Evolutionary conservation across 2,329 filamentous ascomycete species (phyloP).

Genomic region (Harringtonia aguacate): DNA sequence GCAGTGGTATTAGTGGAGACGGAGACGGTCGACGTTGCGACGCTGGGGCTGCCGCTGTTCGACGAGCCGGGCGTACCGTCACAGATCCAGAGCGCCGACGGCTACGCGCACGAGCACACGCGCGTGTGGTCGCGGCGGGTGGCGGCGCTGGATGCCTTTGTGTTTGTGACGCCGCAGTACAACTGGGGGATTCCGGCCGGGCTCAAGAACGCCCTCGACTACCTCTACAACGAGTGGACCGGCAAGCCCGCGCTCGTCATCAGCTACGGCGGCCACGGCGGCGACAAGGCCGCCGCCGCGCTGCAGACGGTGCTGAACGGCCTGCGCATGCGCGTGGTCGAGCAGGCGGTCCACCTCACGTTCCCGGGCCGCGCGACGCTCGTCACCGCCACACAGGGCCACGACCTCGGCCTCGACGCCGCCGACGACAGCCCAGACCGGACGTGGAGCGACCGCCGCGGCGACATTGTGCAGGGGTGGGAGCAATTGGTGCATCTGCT

Average conservation of each 20-base stretch:
- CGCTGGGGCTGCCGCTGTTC: conserved; percentile 23
- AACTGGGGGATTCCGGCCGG: conserved; percentile 36
- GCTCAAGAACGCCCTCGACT: conserved; percentile 42
- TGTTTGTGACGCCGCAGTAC: conserved; percentile 26
- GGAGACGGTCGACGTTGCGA: conserved; percentile 10
- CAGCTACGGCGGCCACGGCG: conserved; percentile 32
- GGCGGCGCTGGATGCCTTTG: conserved; percentile 20
- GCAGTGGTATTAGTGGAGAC: background rate
- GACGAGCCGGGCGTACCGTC: conserved; percentile 22
- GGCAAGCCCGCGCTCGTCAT: conserved; percentile 36
- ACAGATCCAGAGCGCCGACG: conserved; percentile 16
- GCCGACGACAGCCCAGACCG: background rate
- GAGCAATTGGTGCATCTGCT: conserved; percentile 9
- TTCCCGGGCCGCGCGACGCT: conserved; percentile 12
- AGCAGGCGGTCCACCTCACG: conserved; percentile 13
- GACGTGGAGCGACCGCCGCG: conserved; percentile 11
- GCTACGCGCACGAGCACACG: conserved; percentile 22
- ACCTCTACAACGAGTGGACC: conserved; percentile 37
- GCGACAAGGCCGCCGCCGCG: conserved; percentile 15
- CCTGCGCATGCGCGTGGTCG: conserved; percentile 13
- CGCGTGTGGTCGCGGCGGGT: conserved; percentile 23
- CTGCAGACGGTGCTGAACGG: conserved; percentile 16
- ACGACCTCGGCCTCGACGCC: conserved; percentile 9
- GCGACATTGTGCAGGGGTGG: conserved; percentile 12
- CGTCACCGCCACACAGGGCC: conserved; percentile 6